Base-by-base conservation (phyloP, 352 stramenopile species). In the Globisporangium nagaii region DNA sequence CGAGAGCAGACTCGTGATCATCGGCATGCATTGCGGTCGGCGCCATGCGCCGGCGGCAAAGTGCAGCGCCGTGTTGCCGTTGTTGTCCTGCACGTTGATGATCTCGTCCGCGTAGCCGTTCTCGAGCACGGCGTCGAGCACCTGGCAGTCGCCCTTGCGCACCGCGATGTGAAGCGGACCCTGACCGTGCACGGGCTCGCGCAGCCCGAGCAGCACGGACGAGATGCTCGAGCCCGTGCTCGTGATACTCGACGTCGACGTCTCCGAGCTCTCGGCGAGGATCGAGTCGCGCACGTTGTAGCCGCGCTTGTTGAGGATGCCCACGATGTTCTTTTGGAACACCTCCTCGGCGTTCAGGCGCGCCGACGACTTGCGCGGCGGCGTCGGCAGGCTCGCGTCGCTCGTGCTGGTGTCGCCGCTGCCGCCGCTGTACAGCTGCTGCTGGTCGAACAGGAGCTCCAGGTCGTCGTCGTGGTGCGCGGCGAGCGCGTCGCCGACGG, bases 11-110 rank as follows among this genome's bases (percentile, higher is more conserved):
- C 64, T 62, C 42, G 73, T 53, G 2, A 84, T 62, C 45, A 88
- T 83, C 12, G 53, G 28, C 19, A 81, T 43, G 24, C 73, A 71
- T 53, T 73, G 58, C 3, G 73, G 69, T 6, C 72, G 71, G 4
- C 75, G 65, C 72, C 78, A 89, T 28, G 79, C 76, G 40, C 78
- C 78, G 7, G 78, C 63, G 0, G 82, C 79, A 51, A 93, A 93
- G 57, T 93, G 82, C 51, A 93, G 65, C 56, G 79, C 77, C 54
- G 82, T 85, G 68, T 93, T 93, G 44, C 79, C 82, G 42, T 93
- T 90, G 46, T 84, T 81, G 57, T 93, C 82, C 1, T 72, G 69
- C 6, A 79, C 62, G 59, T 90, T 71, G 34, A 91, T 64, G 25
- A 89, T 70, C 58, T 89, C 71, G 30, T 89, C 73, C 17, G 71